These are phyloP conservation scores for Physcomitrellopsis africana DNA, from an alignment of 225 moss, liverwort and hornwort species.

Conservation along the genomic window DNA sequence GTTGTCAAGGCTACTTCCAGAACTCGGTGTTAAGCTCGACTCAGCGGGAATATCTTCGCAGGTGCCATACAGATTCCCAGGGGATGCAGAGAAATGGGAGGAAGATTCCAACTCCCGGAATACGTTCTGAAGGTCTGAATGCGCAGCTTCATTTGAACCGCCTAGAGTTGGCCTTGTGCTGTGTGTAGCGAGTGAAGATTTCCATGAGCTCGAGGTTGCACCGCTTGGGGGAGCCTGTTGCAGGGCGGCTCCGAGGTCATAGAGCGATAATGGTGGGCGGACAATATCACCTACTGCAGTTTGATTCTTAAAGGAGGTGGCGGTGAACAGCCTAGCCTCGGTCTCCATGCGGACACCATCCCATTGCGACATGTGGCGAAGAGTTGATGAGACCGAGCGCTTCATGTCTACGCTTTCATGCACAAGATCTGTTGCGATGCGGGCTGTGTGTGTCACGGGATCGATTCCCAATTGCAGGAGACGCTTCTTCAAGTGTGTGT, in stretches of 20 bases:
- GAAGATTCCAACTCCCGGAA: slow-evolving; percentile 36
- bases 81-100: slow-evolving; percentile 9
- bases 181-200: background rate
- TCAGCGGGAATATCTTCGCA: slow-evolving; percentile 19
- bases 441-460: slow-evolving; percentile 67
- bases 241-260: background rate
- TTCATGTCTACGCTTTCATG: slow-evolving; percentile 15
- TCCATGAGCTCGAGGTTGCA: slow-evolving; percentile 33
- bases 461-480: slow-evolving; percentile 79
- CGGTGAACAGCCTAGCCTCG: slow-evolving; percentile 55
- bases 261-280: background rate
- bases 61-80: background rate
- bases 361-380: slow-evolving; percentile 78
- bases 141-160: too few species aligned
- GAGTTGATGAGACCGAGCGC: slow-evolving; percentile 50
- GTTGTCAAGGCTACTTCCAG: slow-evolving; percentile 7
- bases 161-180: background rate
- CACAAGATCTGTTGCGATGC: slow-evolving; percentile 9
- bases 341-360: slow-evolving; percentile 77
- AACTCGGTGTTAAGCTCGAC: slow-evolving; percentile 34
- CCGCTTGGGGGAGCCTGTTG: slow-evolving; percentile 8
- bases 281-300: background rate
- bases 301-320: slow-evolving; percentile 4
- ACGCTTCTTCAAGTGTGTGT: slow-evolving; percentile 88
- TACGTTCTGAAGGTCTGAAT: slow-evolving; percentile 24